Conservation (phyloP, 805 yeast species). For the Schwanniomyces polymorphus region DNA sequence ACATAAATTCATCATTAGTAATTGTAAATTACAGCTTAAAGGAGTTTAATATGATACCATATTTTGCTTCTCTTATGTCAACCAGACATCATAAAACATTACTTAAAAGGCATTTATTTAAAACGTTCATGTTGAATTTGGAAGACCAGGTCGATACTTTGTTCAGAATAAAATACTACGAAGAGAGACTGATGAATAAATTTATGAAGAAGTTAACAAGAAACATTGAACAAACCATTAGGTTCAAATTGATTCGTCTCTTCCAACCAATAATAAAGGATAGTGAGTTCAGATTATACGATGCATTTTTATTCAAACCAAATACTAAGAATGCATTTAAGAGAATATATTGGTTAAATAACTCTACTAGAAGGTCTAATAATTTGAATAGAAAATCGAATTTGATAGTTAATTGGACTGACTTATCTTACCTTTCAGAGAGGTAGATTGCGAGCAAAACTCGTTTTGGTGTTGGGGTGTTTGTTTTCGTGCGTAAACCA, state of each 20-base stretch:
- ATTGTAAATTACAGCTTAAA: slow-evolving; percentile 27
- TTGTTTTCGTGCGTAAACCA: not conserved
- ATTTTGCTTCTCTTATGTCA: slow-evolving; percentile 26
- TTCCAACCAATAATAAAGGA: slow-evolving; percentile 11
- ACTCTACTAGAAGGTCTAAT: slow-evolving; percentile 1
- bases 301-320: slow-evolving; percentile 28
- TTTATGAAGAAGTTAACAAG: slow-evolving; percentile 26
- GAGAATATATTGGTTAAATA: slow-evolving; percentile 31
- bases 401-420: slow-evolving; percentile 2
- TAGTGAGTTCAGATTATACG: slow-evolving; percentile 8
- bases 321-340: slow-evolving; percentile 23
- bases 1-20: slow-evolving; percentile 7
- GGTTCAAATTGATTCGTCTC: slow-evolving; percentile 23
- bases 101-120: slow-evolving; percentile 33
- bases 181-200: slow-evolving; percentile 22
- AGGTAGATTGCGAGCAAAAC: not conserved
- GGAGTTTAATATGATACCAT: slow-evolving; percentile 35
- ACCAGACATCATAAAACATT: slow-evolving; percentile 19
- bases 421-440: slow-evolving; percentile 4
- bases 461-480: not conserved
- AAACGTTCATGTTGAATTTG: slow-evolving; percentile 35
- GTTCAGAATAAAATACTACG: slow-evolving; percentile 33
- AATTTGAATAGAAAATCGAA: not conserved
- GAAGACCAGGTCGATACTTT: slow-evolving; percentile 39
- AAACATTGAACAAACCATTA: slow-evolving; percentile 27